phyloP scores from a whole-genome alignment of 2,329 filamentous ascomycete species.

The Aspergillus sp. region DNA sequence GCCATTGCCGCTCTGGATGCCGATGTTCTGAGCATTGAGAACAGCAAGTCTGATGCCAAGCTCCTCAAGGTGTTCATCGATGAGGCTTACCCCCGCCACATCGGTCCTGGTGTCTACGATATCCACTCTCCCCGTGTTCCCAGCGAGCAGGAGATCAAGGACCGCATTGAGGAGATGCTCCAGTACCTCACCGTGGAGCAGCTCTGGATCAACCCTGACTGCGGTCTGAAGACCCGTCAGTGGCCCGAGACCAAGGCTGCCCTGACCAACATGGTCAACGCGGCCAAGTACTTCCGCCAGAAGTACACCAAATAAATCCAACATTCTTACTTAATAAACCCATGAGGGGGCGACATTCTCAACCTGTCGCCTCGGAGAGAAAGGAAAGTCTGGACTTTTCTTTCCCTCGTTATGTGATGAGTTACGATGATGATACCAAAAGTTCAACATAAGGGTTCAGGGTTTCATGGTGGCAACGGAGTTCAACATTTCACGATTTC shows the following conservation, averaged over 20 bases:
- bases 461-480: conserved; percentile 35
- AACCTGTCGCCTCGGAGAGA: conserved; percentile 35
- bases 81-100: conserved; percentile 95
- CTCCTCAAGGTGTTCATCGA: conserved; percentile 98
- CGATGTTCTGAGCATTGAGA: conserved; percentile 98
- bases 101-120: conserved; percentile 98
- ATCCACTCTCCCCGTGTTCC: conserved; percentile 99
- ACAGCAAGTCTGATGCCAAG: conserved; percentile 99
- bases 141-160: conserved; percentile 96
- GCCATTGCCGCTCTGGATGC: conserved; percentile 97
- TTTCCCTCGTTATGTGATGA: conserved; percentile 33
- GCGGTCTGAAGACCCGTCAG: conserved; percentile 97
- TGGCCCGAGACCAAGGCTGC: conserved; percentile 99
- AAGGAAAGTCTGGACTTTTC: conserved; percentile 16
- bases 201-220: conserved; percentile 99
- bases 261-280: conserved; percentile 94
- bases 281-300: conserved; percentile 92
- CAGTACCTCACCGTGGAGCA: conserved; percentile 95
- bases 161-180: conserved; percentile 97
- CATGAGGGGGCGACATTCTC: conserved; percentile 34
- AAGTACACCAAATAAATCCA: conserved; percentile 59
- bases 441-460: conserved; percentile 42
- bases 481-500: conserved; percentile 48
- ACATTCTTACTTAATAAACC: conserved; percentile 15
- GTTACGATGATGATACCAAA: conserved; percentile 43